These are phyloP conservation scores for Ophiocordyceps camponoti-leonardi DNA, from an alignment of 2,329 filamentous ascomycete genomes.

Conservation along the genomic window DNA sequence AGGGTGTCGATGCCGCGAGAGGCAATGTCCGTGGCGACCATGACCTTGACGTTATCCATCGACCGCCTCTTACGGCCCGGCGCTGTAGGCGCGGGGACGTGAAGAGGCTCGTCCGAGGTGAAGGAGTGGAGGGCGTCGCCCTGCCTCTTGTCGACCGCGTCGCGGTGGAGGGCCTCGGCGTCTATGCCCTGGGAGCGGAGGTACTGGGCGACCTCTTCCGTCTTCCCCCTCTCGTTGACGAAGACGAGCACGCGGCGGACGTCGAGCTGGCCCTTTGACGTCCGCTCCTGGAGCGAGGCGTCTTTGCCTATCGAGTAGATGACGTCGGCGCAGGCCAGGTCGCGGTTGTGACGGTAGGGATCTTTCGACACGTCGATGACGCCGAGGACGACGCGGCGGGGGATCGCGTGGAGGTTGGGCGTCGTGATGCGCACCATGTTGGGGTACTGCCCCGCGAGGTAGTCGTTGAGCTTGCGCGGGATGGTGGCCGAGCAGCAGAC, in stretches of 20 bases:
- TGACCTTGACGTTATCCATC: constrained; percentile 66
- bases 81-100: constrained; percentile 12
- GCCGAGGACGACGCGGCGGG: constrained; percentile 80
- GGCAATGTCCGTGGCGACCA: constrained; percentile 86
- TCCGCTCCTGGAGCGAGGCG: constrained; percentile 38
- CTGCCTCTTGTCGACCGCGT: constrained; percentile 63
- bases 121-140: constrained; percentile 64
- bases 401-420: constrained; percentile 90
- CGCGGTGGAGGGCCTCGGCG: constrained; percentile 68
- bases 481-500: constrained; percentile 95
- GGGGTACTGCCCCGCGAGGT: constrained; percentile 67
- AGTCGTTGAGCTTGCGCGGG: constrained; percentile 71
- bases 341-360: constrained; percentile 87
- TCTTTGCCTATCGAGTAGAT: constrained; percentile 89
- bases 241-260: constrained; percentile 85
- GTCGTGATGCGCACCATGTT: constrained; percentile 76
- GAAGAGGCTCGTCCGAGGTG: constrained; percentile 31
- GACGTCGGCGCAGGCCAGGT: constrained; percentile 82
- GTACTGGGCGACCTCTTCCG: constrained; percentile 63
- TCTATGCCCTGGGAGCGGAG: constrained; percentile 75
- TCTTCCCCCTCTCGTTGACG: constrained; percentile 88
- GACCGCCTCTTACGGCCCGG: constrained; percentile 23
- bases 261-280: constrained; percentile 37
- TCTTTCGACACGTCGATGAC: constrained; percentile 83
- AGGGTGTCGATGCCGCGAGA: constrained; percentile 90